These are phyloP conservation scores for Fagus crenata DNA, from an alignment of 306 rosid genomes.

Conservation along the genomic window DNA sequence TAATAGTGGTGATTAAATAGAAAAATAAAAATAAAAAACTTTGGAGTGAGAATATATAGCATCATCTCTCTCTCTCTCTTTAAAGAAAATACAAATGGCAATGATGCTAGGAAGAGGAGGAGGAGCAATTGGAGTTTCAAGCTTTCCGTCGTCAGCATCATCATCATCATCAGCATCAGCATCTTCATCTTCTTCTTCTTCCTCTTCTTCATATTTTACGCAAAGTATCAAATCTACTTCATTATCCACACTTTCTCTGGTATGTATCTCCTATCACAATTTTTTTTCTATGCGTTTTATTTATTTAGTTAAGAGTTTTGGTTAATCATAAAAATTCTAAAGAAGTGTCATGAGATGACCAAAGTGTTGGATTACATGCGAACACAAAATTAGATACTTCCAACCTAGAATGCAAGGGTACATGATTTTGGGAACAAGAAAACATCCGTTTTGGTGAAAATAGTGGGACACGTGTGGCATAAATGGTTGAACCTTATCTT, in stretches of 20 bases:
- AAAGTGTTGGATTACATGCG: too few species aligned
- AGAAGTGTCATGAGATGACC: too few species aligned
- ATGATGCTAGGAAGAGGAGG: conserved; percentile 54
- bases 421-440: too few species aligned
- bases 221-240: conserved; percentile 49
- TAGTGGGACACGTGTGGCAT: too few species aligned
- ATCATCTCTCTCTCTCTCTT: background rate
- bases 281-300: background rate
- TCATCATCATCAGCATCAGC: conserved; percentile 27
- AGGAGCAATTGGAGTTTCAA: conserved; percentile 44
- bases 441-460: too few species aligned
- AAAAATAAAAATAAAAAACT: background rate
- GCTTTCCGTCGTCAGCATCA: conserved; percentile 45
- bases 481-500: too few species aligned
- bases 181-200: conserved; percentile 32
- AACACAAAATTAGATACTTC: too few species aligned
- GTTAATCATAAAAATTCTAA: background rate
- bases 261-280: conserved; percentile 25
- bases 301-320: background rate
- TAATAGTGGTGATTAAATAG: conserved; percentile 25
- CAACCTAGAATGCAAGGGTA: too few species aligned
- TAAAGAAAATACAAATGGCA: conserved; percentile 51
- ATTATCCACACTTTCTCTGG: conserved; percentile 43
- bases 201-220: conserved; percentile 47
- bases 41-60: background rate